Evolutionary conservation across 441 rosid species (phyloP).

Genomic region (Metrosideros polymorpha): DNA sequence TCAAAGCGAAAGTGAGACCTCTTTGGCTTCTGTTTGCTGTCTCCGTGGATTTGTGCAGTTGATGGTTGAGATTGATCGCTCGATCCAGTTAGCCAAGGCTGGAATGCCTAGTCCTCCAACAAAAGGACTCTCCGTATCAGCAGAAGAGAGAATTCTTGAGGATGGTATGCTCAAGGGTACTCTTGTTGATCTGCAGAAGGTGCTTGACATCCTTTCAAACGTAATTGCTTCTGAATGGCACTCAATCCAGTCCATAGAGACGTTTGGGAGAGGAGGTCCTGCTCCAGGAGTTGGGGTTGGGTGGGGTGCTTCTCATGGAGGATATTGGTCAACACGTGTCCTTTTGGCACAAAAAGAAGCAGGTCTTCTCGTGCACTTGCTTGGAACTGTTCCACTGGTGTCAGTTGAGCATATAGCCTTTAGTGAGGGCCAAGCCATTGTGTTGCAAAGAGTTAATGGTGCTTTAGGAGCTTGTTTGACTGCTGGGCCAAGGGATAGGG

Average conservation of each 20-base stretch:
- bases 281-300: slow-evolving; percentile 87
- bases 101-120: slow-evolving; percentile 12
- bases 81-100: slow-evolving; percentile 49
- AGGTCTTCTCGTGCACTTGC: slow-evolving; percentile 37
- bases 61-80: slow-evolving; percentile 34
- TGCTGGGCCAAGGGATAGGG: slow-evolving; percentile 62
- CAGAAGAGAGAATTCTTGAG: slow-evolving; percentile 52
- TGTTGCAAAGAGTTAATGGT: slow-evolving; percentile 35
- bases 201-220: slow-evolving; percentile 36
- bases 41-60: slow-evolving; percentile 49
- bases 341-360: slow-evolving; percentile 72
- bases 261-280: slow-evolving; percentile 79
- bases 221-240: slow-evolving; percentile 46
- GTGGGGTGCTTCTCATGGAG: slow-evolving; percentile 93
- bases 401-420: slow-evolving; percentile 10
- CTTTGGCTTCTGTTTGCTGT: slow-evolving; percentile 66
- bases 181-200: slow-evolving; percentile 32
- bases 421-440: slow-evolving; percentile 23
- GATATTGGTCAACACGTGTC: slow-evolving; percentile 66
- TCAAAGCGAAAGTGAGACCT: slow-evolving; percentile 31
- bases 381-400: slow-evolving; percentile 28
- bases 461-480: slow-evolving; percentile 51
- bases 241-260: slow-evolving; percentile 54
- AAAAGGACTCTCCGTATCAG: slow-evolving; percentile 23
- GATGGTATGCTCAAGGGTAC: slow-evolving; percentile 53